Base-by-base conservation (phyloP, 225 moss, liverwort and hornwort genomes). In the Pleurozium schreberi region DNA sequence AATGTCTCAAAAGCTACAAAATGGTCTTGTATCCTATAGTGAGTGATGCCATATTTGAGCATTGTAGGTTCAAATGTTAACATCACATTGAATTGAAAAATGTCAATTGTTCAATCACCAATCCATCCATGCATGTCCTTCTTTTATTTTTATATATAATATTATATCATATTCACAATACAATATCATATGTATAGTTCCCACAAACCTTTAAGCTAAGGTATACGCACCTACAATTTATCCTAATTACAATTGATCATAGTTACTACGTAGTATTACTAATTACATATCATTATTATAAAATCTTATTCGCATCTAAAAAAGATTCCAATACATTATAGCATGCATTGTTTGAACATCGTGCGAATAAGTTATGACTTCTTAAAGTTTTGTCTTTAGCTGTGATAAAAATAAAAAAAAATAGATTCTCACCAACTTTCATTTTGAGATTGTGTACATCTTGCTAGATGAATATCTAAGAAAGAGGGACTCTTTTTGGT, bases 221-320 rank as follows among this genome's bases (percentile, higher is more conserved):
- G 1, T 22, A 13, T 21, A 2, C 0, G 0, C 7, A 76, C 0
- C 5, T 50, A 13, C 2, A 8, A 21, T 34, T 1, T 1, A 34
- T 2, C 52, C 21, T 22, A 14, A 14, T 52, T 4, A 52, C 14
- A 76, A 52, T 21, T 13, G 30, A 52, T 0, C 3, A 21, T 22
- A 50, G 2, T 50, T 1, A 2, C 0, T n/a, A n/a, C n/a, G n/a
- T n/a, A n/a, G n/a, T 21, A 21, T 50, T 20, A 5, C 34, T 21
- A 12, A 50, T 34, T 0, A 50, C 8, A 20, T 12, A 33, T 4
- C 7, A 12, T 33, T 49, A 47, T 7, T 6, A 49, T 1, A 28
- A 1, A 5, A 28, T 10, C 28, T 75, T 15, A 71, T 71, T 49
- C 31, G 20, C 12, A 49, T 20, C 0, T 49, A 1, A n/a, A n/a